A percentile compares a stretch with the other conserved stretches of the same genome.
phyloP scores from a whole-genome alignment of 805 yeast species.

The Saturnispora besseyi region DNA sequence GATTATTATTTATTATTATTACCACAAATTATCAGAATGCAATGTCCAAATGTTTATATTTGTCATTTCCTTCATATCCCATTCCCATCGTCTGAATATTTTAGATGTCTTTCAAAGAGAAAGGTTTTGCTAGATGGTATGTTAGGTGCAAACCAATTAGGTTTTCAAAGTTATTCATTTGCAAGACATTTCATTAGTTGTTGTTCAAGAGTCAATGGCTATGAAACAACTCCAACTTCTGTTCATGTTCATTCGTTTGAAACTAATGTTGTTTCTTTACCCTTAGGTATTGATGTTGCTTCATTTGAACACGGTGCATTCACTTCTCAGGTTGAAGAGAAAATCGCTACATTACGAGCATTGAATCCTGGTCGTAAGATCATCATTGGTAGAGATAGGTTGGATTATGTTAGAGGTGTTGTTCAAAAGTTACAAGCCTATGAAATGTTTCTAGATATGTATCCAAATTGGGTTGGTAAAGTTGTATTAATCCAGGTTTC shows the following conservation, averaged over 20 bases:
- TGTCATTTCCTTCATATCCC: slow-evolving; percentile 82
- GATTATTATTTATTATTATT: slow-evolving; percentile 76
- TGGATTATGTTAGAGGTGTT: slow-evolving; percentile 89
- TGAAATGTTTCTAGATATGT: slow-evolving; percentile 79
- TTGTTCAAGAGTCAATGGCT: slow-evolving; percentile 80
- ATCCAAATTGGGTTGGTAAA: slow-evolving; percentile 78
- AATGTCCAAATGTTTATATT: slow-evolving; percentile 60
- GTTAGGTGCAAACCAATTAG: slow-evolving; percentile 80
- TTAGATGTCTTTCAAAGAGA: slow-evolving; percentile 80
- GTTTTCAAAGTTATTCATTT: slow-evolving; percentile 80
- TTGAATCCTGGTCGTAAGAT: slow-evolving; percentile 60
- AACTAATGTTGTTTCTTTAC: slow-evolving; percentile 65
- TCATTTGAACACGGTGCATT: slow-evolving; percentile 59
- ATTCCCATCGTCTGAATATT: slow-evolving; percentile 92
- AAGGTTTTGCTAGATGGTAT: slow-evolving; percentile 79
- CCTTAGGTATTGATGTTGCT: slow-evolving; percentile 82
- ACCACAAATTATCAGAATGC: slow-evolving; percentile 77
- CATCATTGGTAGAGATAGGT: slow-evolving; percentile 88
- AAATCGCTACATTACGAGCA: slow-evolving; percentile 55
- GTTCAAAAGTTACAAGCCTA: slow-evolving; percentile 88
- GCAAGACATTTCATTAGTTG: slow-evolving; percentile 87
- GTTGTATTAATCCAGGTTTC: slow-evolving; percentile 90
- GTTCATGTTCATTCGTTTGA: slow-evolving; percentile 71
- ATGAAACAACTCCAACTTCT: slow-evolving; percentile 50
- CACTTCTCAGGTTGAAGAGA: slow-evolving; percentile 42